Evolutionary conservation across 164 flowering plant genomes (phyloP).

Genomic region (Annona squamosa): DNA sequence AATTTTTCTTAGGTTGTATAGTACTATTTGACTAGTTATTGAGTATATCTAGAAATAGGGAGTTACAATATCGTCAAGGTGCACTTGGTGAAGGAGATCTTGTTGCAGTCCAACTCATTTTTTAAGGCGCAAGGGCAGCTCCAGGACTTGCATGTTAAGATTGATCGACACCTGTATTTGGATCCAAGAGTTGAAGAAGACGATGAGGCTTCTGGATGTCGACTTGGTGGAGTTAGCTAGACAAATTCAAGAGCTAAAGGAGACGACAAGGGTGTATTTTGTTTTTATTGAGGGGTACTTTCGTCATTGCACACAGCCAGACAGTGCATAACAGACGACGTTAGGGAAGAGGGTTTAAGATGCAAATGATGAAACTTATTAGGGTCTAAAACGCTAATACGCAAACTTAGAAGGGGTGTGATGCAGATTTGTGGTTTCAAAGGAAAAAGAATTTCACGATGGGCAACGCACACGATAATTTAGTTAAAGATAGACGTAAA

Average conservation of each 20-base stretch:
- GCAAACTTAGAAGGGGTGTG: too few species aligned
- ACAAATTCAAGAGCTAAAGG: conserved; percentile 65
- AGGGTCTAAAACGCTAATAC: too few species aligned
- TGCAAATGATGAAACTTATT: too few species aligned
- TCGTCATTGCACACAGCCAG: too few species aligned
- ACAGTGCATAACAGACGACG: too few species aligned
- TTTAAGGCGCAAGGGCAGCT: conserved; percentile 96
- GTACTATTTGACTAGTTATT: too few species aligned
- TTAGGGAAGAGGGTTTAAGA: too few species aligned
- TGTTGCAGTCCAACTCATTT: conserved; percentile 78
- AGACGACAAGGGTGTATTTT: conserved; percentile 45
- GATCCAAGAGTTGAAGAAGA: conserved; percentile 77
- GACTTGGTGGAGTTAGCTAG: conserved; percentile 83
- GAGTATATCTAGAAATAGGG: too few species aligned
- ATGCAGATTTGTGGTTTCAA: too few species aligned
- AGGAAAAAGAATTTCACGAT: too few species aligned
- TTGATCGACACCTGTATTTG: conserved; percentile 68
- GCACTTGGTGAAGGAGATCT: conserved; percentile 96
- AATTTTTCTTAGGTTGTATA: too few species aligned
- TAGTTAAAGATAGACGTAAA: background rate
- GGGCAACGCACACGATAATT: background rate
- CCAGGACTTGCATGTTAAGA: conserved; percentile 70
- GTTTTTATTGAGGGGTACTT: too few species aligned
- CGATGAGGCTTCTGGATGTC: conserved; percentile 59
- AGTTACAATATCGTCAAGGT: conserved; percentile 92